Percentiles rank a stretch among this genome's conserved stretches.
Evolutionary conservation across 495 filamentous ascomycete genomes (phyloP).

Genomic region (Hypomontagnella monticulosa): DNA sequence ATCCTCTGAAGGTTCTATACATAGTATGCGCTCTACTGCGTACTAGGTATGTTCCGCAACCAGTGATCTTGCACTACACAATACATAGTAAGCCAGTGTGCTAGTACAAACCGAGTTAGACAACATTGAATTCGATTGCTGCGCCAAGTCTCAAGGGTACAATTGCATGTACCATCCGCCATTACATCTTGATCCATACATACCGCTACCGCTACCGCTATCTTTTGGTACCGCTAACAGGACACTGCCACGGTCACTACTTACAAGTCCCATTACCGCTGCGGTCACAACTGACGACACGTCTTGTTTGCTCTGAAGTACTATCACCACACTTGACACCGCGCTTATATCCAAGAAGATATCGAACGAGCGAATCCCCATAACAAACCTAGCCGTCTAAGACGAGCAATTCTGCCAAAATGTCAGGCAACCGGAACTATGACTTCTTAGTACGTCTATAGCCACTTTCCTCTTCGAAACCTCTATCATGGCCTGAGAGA

Average conservation of each 20-base stretch:
- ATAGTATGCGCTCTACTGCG: background rate
- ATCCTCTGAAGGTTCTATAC: background rate
- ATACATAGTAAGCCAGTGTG: constrained; percentile 5
- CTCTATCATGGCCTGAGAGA: constrained; percentile 10
- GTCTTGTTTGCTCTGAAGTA: constrained; percentile 23
- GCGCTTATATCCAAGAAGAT: constrained; percentile 16
- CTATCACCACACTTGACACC: constrained; percentile 15
- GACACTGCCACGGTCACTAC: background rate
- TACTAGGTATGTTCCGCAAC: constrained; percentile 26
- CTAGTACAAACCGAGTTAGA: constrained; percentile 47
- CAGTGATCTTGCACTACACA: background rate
- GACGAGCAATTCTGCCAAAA: constrained; percentile 57
- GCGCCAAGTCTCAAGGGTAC: constrained; percentile 40
- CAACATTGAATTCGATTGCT: constrained; percentile 16
- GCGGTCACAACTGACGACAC: constrained; percentile 39
- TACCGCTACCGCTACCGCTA: constrained; percentile 16
- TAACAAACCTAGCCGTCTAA: constrained; percentile 25
- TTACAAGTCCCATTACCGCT: constrained; percentile 1
- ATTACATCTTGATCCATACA: constrained; percentile 1
- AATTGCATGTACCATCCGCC: constrained; percentile 10
- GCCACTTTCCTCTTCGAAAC: constrained; percentile 16
- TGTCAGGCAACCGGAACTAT: constrained; percentile 98
- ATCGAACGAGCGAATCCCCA: constrained; percentile 12
- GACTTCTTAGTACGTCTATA: constrained; percentile 84
- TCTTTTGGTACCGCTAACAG: background rate